Percentiles rank a stretch among this genome's conserved stretches.
Evolutionary conservation across 2,329 filamentous ascomycete species (phyloP).

Genomic region (Cercospora zeina): DNA sequence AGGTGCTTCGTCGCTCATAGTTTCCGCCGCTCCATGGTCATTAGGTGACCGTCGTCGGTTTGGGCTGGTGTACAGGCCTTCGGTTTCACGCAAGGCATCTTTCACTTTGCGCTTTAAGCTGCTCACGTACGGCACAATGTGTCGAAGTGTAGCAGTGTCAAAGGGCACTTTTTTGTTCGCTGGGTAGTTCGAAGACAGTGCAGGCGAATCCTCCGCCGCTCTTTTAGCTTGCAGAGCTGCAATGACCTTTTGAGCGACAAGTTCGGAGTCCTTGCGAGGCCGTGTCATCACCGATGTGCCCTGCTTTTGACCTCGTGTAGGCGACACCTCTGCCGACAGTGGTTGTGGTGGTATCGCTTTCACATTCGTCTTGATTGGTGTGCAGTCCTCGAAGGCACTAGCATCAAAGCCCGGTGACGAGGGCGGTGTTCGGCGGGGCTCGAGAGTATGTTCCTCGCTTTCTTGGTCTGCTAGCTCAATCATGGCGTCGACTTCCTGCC

Average conservation of each 20-base stretch:
- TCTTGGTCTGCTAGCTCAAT: constrained; percentile 76
- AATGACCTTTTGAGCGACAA: constrained; percentile 62
- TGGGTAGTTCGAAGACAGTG: constrained; percentile 29
- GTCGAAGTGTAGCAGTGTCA: constrained; percentile 63
- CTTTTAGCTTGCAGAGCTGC: constrained; percentile 55
- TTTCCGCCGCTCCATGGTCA: neutral
- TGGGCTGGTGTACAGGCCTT: constrained; percentile 51
- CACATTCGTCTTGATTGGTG: constrained; percentile 16
- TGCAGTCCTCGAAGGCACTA: constrained; percentile 56
- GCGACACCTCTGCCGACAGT: neutral
- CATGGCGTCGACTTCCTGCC: constrained; percentile 82
- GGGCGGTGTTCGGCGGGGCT: constrained; percentile 55
- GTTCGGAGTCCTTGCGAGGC: constrained; percentile 57
- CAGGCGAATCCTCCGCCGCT: constrained; percentile 31
- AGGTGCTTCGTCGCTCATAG: constrained; percentile 35
- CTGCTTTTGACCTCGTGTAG: neutral
- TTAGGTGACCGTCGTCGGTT: constrained; percentile 25
- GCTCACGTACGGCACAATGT: constrained; percentile 59
- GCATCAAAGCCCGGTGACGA: constrained; percentile 61
- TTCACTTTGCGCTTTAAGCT: constrained; percentile 52
- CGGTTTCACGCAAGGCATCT: constrained; percentile 49
- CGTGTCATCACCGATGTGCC: constrained; percentile 41
- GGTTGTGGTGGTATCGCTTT: constrained; percentile 14
- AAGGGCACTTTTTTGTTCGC: constrained; percentile 62
- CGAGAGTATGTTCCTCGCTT: constrained; percentile 56